Percentiles rank a stretch among this genome's conserved stretches.
Conservation (phyloP, 108 stramenopile species). For the Cyclostephanos tholiformis region DNA sequence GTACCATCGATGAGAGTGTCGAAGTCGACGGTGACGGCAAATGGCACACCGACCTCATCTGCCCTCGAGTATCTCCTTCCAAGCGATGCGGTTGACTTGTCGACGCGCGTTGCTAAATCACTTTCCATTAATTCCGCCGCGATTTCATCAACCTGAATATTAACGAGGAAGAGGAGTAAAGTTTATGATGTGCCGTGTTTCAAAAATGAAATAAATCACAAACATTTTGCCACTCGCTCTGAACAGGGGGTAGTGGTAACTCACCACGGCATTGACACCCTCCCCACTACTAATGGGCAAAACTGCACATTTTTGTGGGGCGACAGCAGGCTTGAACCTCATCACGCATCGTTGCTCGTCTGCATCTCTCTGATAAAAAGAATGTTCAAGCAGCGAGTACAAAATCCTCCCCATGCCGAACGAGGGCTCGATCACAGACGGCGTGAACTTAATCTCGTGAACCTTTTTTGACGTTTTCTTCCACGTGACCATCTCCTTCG, state of each 20-base stretch:
- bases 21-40: conserved; percentile 99
- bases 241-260: conserved; percentile 8
- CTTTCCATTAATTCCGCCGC: conserved; percentile 80
- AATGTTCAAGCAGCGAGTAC: conserved; percentile 98
- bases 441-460: conserved; percentile 96
- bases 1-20: conserved; percentile 86
- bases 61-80: conserved; percentile 94
- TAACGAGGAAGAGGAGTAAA: background rate
- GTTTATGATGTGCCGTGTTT: no score
- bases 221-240: no score
- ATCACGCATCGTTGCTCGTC: conserved; percentile 97
- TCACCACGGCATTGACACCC: conserved; percentile 78
- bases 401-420: conserved; percentile 99
- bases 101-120: conserved; percentile 87
- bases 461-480: conserved; percentile 86
- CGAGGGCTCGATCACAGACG: conserved; percentile 99
- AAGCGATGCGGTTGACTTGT: conserved; percentile 89
- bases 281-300: conserved; percentile 87
- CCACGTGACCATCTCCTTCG: conserved; percentile 92
- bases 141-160: conserved; percentile 73
- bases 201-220: no score
- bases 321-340: conserved; percentile 95
- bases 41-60: conserved; percentile 99
- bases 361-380: conserved; percentile 91
- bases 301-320: conserved; percentile 98